These are phyloP conservation scores for Fusarium domesticum DNA, from an alignment of 2,329 filamentous ascomycete genomes.

Conservation along the genomic window DNA sequence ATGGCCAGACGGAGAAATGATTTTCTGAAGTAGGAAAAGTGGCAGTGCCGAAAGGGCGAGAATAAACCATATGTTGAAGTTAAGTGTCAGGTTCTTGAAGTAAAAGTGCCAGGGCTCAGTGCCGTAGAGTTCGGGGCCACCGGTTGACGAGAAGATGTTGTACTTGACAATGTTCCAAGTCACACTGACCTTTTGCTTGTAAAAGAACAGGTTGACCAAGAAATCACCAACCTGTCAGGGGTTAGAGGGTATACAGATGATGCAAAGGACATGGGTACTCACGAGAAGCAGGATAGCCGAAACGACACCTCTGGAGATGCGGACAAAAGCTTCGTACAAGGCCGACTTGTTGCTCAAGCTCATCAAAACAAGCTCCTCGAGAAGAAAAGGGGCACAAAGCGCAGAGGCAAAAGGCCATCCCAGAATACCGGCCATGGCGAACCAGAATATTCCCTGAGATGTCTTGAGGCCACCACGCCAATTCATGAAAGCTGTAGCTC, in stretches of 20 bases:
- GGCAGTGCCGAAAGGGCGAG: conserved; percentile 74
- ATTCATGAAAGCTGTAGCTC: conserved; percentile 85
- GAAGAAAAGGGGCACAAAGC: conserved; percentile 73
- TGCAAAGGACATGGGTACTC: conserved; percentile 32
- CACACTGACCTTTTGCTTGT: conserved; percentile 72
- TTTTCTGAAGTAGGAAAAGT: conserved; percentile 70
- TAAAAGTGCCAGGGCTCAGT: conserved; percentile 98
- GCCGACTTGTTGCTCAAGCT: conserved; percentile 55
- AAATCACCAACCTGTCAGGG: conserved; percentile 61
- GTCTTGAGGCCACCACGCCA: conserved; percentile 78
- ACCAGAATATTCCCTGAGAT: conserved; percentile 83
- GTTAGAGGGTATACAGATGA: not conserved
- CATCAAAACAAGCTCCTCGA: conserved; percentile 68
- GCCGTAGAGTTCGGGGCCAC: conserved; percentile 88
- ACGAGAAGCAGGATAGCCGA: conserved; percentile 68
- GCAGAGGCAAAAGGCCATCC: conserved; percentile 95
- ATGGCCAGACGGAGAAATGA: conserved; percentile 57
- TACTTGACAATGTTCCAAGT: conserved; percentile 93
- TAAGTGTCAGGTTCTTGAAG: conserved; percentile 82
- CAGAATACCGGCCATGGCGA: conserved; percentile 77
- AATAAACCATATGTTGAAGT: conserved; percentile 94
- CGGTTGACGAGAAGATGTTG: conserved; percentile 82
- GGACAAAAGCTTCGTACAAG: conserved; percentile 55
- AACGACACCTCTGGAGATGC: conserved; percentile 65
- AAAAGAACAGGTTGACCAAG: conserved; percentile 77